A percentile compares a stretch with the other conserved stretches of the same genome.
These are phyloP conservation scores for Theobroma cacao DNA, from an alignment of 345 rosid genomes.

Conservation along the genomic window DNA sequence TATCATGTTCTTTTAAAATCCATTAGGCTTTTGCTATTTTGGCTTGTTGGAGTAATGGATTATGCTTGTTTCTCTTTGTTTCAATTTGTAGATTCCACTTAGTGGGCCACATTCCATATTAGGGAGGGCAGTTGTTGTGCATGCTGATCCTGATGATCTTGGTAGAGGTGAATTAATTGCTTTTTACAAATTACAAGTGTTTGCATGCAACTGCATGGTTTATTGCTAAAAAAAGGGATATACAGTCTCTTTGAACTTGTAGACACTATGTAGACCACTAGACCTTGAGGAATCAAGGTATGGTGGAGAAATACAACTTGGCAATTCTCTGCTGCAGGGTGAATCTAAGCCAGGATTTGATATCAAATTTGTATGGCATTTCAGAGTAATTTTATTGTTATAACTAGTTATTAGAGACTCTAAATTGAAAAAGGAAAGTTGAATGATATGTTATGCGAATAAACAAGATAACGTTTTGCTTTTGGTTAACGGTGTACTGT, in stretches of 20 bases:
- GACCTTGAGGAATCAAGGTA: not conserved
- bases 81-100: constrained; percentile 69
- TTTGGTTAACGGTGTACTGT: not conserved
- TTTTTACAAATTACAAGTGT: constrained; percentile 11
- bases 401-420: not conserved
- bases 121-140: constrained; percentile 93
- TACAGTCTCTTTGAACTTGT: not conserved
- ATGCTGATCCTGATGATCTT: constrained; percentile 90
- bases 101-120: constrained; percentile 71
- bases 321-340: not conserved
- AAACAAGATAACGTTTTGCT: not conserved
- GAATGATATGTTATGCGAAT: not conserved
- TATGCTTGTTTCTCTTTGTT: constrained; percentile 11
- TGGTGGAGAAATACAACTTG: not conserved
- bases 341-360: not conserved
- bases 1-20: not conserved
- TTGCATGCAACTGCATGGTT: constrained; percentile 1
- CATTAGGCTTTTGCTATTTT: not conserved
- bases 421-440: not conserved
- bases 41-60: not conserved
- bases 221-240: not conserved
- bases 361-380: not conserved
- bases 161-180: constrained; percentile 54
- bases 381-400: not conserved
- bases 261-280: not conserved